Conservation (phyloP, 148 eudicot genomes). For the Rhododendron ovatum region DNA sequence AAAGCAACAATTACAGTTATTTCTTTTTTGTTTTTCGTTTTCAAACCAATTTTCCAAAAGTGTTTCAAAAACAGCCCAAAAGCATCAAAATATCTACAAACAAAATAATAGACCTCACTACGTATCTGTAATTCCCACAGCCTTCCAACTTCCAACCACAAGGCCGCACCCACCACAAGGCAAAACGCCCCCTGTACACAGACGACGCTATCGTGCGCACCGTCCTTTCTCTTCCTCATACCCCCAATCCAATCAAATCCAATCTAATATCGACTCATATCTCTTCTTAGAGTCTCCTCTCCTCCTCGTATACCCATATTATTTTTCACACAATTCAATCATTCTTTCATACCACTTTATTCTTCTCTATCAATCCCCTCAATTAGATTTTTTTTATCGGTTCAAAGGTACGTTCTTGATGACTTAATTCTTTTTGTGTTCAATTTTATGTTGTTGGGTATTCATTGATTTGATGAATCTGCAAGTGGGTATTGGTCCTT, state of each 20-base stretch:
- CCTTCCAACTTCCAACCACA: constrained; percentile 1
- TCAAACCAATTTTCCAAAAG: not conserved
- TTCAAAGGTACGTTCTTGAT: constrained; percentile 4
- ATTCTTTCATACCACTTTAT: not conserved
- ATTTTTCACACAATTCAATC: not conserved
- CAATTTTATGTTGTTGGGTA: not conserved
- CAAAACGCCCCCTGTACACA: not conserved
- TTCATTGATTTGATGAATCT: constrained; percentile 13
- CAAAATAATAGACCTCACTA: not conserved
- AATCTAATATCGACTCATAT: not conserved
- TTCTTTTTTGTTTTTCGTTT: not conserved
- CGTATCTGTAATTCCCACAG: not conserved
- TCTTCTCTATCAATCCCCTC: not conserved
- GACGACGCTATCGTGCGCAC: not conserved
- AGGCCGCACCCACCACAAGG: not conserved
- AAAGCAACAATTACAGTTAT: too few species aligned
- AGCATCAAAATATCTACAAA: not conserved
- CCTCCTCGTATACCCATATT: not conserved
- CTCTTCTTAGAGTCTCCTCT: not conserved
- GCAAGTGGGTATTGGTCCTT: constrained; percentile 10
- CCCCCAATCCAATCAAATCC: not conserved
- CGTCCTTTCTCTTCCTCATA: not conserved
- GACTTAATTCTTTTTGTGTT: not conserved
- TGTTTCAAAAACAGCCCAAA: not conserved
- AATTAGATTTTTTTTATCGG: not conserved